A percentile compares a stretch with the other conserved stretches of the same genome.
phyloP scores from a whole-genome alignment of 2,329 filamentous ascomycete genomes.

The Thelonectria olida region DNA sequence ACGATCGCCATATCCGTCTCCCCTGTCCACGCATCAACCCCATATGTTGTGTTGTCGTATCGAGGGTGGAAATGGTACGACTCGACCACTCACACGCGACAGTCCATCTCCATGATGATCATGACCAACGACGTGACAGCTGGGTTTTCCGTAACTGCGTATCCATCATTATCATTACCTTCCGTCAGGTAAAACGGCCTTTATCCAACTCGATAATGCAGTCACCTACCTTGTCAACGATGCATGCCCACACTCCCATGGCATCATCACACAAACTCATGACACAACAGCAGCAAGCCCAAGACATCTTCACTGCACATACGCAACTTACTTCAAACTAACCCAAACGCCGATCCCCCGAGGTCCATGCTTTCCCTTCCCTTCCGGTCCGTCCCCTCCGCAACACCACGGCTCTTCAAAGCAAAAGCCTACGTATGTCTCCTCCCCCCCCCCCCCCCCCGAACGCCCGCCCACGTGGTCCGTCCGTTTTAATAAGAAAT shows the following conservation, averaged over 20 bases:
- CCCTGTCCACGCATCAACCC: background rate
- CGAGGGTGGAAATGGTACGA: background rate
- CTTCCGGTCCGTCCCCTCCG: background rate
- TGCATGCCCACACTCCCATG: conserved; percentile 3
- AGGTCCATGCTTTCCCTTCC: background rate
- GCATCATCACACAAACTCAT: background rate
- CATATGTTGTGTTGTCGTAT: no score
- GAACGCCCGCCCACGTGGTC: conserved; percentile 32
- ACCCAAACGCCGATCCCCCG: conserved; percentile 8
- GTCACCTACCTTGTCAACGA: no score
- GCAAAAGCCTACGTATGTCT: conserved; percentile 9
- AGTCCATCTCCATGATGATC: no score
- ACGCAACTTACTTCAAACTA: background rate
- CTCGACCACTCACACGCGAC: conserved; percentile 7
- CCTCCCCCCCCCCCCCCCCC: conserved; percentile 16
- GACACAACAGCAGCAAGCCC: background rate
- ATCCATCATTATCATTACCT: background rate
- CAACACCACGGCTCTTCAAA: background rate
- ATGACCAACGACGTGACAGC: no score
- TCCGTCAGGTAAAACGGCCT: background rate
- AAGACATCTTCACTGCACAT: background rate
- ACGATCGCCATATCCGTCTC: background rate
- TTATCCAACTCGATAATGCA: no score
- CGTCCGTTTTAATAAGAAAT: conserved; percentile 21
- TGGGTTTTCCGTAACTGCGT: background rate